These are phyloP conservation scores for Venturia asperata DNA, from an alignment of 2,329 filamentous ascomycete species.

Conservation along the genomic window DNA sequence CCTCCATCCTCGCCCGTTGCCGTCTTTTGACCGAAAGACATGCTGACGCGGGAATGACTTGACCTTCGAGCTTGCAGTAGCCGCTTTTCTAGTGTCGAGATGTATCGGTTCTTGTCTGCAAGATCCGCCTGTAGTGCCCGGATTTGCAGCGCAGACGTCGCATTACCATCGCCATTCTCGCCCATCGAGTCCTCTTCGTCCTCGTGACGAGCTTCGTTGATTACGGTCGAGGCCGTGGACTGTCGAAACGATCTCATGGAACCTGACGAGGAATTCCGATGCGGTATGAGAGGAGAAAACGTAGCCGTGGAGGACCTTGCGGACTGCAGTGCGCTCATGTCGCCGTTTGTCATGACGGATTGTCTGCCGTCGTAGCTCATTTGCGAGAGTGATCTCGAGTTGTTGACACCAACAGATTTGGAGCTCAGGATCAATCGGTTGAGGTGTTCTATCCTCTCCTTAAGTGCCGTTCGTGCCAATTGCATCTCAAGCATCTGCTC, in stretches of 20 bases:
- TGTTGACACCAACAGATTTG: constrained; percentile 89
- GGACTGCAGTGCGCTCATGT: constrained; percentile 36
- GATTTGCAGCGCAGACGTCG: constrained; percentile 77
- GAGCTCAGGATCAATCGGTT: constrained; percentile 93
- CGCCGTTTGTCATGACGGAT: constrained; percentile 31
- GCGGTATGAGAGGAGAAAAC: constrained; percentile 32
- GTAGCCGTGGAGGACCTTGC: constrained; percentile 34
- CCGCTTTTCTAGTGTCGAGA: constrained; percentile 85
- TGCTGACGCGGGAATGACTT: constrained; percentile 80
- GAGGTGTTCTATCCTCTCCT: constrained; percentile 94
- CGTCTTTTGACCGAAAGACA: constrained; percentile 60
- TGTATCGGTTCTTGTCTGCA: constrained; percentile 94
- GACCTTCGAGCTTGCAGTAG: constrained; percentile 83
- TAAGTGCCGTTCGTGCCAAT: constrained; percentile 85
- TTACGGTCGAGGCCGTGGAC: constrained; percentile 12
- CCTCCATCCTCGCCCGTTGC: constrained; percentile 68
- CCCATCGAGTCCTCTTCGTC: constrained; percentile 51
- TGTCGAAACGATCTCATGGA: constrained; percentile 25
- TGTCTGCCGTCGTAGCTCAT: constrained; percentile 32
- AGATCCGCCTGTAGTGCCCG: constrained; percentile 90
- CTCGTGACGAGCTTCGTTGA: constrained; percentile 32
- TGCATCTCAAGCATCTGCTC: constrained; percentile 99
- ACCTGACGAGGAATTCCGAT: constrained; percentile 22
- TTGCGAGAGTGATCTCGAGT: constrained; percentile 36
- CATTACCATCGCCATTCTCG: constrained; percentile 79